Evolutionary conservation across 2,329 filamentous ascomycete species (phyloP), one percentile per base, ranked within the genome.

Genomic region (Aspergillus oerlinghausenensis): DNA sequence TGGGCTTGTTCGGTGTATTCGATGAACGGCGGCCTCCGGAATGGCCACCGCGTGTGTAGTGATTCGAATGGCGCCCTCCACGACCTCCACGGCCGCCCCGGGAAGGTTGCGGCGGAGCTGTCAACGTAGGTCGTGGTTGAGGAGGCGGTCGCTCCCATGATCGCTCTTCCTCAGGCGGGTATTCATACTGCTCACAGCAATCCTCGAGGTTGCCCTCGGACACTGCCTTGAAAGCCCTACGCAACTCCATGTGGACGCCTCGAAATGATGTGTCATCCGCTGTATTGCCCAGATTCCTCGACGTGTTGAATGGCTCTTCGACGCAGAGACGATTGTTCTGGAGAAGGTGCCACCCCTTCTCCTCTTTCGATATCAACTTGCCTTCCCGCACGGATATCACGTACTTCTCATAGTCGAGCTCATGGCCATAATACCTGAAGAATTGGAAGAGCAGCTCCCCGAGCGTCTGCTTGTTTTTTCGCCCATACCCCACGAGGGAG

Each of bases 201-300:
- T 91, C 87, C 4, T 86, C 84, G 48, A 99, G 80, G 65, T 94
- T 90, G 23, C 86, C 89, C 52, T 89, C 83, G 1, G 89, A 85
- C 19, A 97, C 84, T 55, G 91, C 76, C 56, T 92, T 88, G 70
- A 96, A 97, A 0, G 94, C 94, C 63, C 92, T 84, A 59, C 94
- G 86, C 51, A 99, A 79, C 75, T 99, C 94, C 63, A 91, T 75
- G 71, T 99, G 94, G 29, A 99, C 83, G 1, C 94, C 94, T 51
- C 89, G 85, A 75, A 96, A 97, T 0, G 94, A 93, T 47, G 90
- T 95, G 70, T 96, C 92, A 70, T 99, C 94, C 8, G 92, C 94
- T 1, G 94, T 97, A 67, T 99, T 99, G 45, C 92, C 94, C 49
- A 99, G 80, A 71, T 99, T 99, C 45, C 94, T 85, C 38, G 83